A percentile compares a stretch with the other conserved stretches of the same genome.
These are phyloP conservation scores for Solanum boliviense DNA, from an alignment of 257 asterid species.

Conservation along the genomic window DNA sequence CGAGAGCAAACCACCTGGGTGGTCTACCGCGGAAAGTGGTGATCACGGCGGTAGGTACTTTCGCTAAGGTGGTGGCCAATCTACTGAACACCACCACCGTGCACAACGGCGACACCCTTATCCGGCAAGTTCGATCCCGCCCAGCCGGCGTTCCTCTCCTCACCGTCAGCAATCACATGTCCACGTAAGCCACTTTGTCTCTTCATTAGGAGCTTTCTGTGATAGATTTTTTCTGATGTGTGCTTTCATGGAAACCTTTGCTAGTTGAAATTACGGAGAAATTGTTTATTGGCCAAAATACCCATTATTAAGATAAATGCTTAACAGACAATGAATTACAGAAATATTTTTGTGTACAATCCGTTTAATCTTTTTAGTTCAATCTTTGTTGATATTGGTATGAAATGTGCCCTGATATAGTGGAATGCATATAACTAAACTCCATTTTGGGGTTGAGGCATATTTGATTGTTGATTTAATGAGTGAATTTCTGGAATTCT, in stretches of 20 bases:
- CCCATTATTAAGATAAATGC: not conserved
- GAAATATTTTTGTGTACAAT: not conserved
- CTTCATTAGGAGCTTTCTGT: not conserved
- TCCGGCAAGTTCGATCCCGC: constrained; percentile 67
- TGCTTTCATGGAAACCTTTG: not conserved
- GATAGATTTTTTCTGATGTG: not conserved
- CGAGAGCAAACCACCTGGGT: constrained; percentile 57
- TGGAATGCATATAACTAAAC: not conserved
- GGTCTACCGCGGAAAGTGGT: constrained; percentile 83
- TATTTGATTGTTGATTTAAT: not conserved
- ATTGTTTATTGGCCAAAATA: not conserved
- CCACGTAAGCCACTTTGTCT: constrained; percentile 64
- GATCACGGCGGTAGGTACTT: constrained; percentile 62
- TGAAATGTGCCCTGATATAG: not conserved
- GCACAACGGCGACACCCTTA: constrained; percentile 68
- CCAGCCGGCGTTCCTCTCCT: constrained; percentile 86
- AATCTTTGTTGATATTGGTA: not conserved
- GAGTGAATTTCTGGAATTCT: not conserved
- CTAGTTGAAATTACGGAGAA: not conserved
- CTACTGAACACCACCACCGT: constrained; percentile 65
- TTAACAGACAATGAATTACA: not conserved
- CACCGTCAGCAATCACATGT: constrained; percentile 98
- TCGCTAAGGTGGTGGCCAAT: constrained; percentile 76
- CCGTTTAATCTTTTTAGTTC: too few relatives aligned
- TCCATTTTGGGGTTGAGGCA: not conserved